Evolutionary conservation across 140 eudicot species (phyloP).

Genomic region (Stevia rebaudiana): DNA sequence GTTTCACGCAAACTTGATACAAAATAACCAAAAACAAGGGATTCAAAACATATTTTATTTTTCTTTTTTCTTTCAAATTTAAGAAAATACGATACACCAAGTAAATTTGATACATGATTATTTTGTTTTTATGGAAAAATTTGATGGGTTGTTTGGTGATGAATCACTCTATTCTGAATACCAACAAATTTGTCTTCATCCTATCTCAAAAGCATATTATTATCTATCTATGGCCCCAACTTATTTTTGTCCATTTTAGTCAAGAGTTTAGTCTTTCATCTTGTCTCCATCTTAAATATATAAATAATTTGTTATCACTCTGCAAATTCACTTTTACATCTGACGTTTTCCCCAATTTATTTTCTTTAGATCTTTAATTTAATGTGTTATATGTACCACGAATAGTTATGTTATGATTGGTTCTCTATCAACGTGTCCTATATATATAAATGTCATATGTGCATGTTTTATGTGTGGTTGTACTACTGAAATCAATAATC

Average conservation of each 20-base stretch:
- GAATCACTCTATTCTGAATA: conserved; percentile 21
- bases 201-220: conserved; percentile 25
- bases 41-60: neutral
- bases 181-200: conserved; percentile 31
- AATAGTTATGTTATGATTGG: neutral
- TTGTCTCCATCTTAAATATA: conserved; percentile 28
- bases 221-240: conserved; percentile 34
- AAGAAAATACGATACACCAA: conserved; percentile 11
- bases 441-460: no score
- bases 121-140: conserved; percentile 23
- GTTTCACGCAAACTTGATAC: neutral
- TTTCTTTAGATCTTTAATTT: neutral
- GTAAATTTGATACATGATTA: conserved; percentile 16
- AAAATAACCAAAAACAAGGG: neutral
- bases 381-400: conserved; percentile 16
- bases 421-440: neutral
- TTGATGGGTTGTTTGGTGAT: conserved; percentile 34
- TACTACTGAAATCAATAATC: conserved; percentile 7
- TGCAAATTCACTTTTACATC: conserved; percentile 12
- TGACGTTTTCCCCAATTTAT: conserved; percentile 5
- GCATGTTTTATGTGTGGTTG: neutral
- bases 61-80: neutral
- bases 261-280: conserved; percentile 29
- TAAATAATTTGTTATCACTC: conserved; percentile 20
- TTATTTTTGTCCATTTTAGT: conserved; percentile 22